phyloP scores from a whole-genome alignment of 148 eudicot genomes.

The Rhododendron vialii region DNA sequence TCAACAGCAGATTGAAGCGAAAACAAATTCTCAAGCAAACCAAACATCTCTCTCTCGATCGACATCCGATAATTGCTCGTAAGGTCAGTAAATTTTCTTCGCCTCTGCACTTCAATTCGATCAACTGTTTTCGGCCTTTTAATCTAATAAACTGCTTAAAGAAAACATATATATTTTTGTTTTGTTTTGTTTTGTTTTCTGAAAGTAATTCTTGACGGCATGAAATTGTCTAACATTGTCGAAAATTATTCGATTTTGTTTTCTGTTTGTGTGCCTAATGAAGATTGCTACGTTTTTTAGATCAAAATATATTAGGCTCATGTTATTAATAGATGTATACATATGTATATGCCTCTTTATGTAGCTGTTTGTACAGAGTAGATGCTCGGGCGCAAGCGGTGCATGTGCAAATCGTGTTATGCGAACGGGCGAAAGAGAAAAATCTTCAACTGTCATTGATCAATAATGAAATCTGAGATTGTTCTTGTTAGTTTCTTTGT shows the following conservation, averaged over 20 bases:
- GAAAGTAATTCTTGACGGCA: background rate
- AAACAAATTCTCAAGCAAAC: background rate
- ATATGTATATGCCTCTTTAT: background rate
- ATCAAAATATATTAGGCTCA: background rate
- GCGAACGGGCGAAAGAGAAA: background rate
- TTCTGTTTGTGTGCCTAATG: background rate
- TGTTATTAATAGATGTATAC: background rate
- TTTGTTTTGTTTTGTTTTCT: background rate
- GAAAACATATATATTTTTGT: background rate
- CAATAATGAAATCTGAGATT: background rate
- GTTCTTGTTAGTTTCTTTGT: background rate
- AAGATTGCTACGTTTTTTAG: background rate
- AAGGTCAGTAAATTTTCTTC: constrained; percentile 12
- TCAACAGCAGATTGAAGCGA: background rate
- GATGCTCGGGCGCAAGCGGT: background rate
- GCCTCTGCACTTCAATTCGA: background rate
- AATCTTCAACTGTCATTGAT: background rate
- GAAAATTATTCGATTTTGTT: background rate
- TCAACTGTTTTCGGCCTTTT: background rate
- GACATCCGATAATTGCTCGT: background rate
- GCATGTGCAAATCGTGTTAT: background rate
- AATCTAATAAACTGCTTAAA: background rate
- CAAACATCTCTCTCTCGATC: background rate
- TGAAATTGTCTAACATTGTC: background rate
- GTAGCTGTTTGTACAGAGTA: background rate